phyloP scores from a whole-genome alignment of 768 basidiomycete species.

The Pleurotus pulmonarius region DNA sequence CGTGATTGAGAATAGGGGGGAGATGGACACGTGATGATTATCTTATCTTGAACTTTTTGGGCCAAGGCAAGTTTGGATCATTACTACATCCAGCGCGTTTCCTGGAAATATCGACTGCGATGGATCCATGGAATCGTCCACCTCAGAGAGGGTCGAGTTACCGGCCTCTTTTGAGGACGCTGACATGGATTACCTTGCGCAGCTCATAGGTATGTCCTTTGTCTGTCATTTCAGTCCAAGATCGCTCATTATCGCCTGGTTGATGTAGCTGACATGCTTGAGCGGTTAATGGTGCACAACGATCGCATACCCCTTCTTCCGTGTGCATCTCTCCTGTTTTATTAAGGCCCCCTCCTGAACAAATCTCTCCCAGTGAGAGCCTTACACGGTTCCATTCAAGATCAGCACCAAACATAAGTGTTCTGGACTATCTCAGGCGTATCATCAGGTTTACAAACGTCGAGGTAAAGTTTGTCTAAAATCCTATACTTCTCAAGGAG shows the following conservation, averaged over 20 bases:
- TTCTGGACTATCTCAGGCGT: conserved; percentile 90
- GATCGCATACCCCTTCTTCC: conserved; percentile 90
- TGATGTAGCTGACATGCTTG: conserved; percentile 86
- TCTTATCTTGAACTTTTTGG: neutral
- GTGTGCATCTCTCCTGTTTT: conserved; percentile 38
- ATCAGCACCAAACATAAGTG: conserved; percentile 80
- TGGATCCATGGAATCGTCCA: conserved; percentile 80
- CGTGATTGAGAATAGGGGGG: neutral
- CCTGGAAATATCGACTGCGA: conserved; percentile 46
- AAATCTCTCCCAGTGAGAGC: conserved; percentile 56
- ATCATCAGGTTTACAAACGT: conserved; percentile 95
- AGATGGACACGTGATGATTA: neutral
- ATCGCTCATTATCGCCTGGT: neutral
- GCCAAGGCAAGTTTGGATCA: neutral
- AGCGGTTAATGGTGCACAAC: conserved; percentile 92
- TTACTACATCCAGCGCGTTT: neutral
- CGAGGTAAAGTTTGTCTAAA: conserved; percentile 56
- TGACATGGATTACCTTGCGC: conserved; percentile 76
- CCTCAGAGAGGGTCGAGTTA: conserved; percentile 67
- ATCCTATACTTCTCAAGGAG: conserved; percentile 10
- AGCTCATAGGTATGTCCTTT: conserved; percentile 73
- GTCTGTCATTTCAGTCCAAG: conserved; percentile 9
- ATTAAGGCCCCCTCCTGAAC: conserved; percentile 14
- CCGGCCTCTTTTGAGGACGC: conserved; percentile 84
- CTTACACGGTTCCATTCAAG: conserved; percentile 97